Conservation (phyloP, 768 basidiomycete genomes). For the Suillus decipiens region DNA sequence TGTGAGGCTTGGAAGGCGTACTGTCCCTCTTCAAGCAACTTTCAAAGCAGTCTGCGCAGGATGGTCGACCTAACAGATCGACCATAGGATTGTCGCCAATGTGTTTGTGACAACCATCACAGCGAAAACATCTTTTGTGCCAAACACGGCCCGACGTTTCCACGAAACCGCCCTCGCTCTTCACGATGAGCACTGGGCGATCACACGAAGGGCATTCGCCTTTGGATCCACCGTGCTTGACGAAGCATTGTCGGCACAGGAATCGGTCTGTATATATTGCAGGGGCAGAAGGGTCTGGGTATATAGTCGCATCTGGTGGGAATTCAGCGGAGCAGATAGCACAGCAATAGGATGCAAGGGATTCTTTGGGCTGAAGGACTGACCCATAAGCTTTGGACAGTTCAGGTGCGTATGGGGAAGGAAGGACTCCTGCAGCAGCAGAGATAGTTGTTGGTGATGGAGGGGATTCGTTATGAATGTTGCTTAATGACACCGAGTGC, state of each 20-base stretch:
- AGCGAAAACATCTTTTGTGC: constrained; percentile 83
- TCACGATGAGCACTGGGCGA: constrained; percentile 72
- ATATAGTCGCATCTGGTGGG: constrained; percentile 83
- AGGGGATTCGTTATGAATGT: constrained; percentile 12
- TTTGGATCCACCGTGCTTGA: constrained; percentile 71
- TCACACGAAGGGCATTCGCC: constrained; percentile 69
- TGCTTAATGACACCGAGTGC: constrained; percentile 25
- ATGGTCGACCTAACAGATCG: constrained; percentile 79
- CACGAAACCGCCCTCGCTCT: constrained; percentile 76
- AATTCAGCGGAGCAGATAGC: constrained; percentile 64
- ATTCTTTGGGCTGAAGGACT: constrained; percentile 75
- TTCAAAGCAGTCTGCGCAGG: constrained; percentile 81
- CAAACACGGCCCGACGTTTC: constrained; percentile 70
- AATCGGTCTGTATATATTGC: constrained; percentile 46
- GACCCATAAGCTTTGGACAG: constrained; percentile 85
- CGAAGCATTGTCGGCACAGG: constrained; percentile 75
- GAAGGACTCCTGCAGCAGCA: constrained; percentile 61
- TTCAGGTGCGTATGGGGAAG: constrained; percentile 60
- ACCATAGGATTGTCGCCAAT: constrained; percentile 79
- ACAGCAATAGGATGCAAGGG: constrained; percentile 70
- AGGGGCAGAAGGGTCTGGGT: constrained; percentile 59
- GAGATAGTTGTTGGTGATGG: constrained; percentile 45
- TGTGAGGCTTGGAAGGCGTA: constrained; percentile 42
- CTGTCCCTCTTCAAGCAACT: constrained; percentile 60
- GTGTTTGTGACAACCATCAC: constrained; percentile 69